Evolutionary conservation across 768 basidiomycete genomes (phyloP).

Genomic region (Suillus spraguei): DNA sequence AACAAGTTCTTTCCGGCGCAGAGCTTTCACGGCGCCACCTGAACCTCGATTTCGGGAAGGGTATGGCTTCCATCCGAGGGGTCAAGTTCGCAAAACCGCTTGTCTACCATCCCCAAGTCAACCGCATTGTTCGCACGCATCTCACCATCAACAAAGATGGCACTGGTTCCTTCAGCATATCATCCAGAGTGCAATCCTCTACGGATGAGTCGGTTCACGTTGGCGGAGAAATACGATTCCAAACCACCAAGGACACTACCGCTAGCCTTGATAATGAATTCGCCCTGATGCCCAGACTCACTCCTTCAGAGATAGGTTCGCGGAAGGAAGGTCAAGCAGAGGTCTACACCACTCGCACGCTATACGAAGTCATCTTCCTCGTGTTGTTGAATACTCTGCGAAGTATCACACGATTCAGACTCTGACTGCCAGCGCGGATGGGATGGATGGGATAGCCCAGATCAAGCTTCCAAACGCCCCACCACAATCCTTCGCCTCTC

Average conservation of each 20-base stretch:
- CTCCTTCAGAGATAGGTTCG: slow-evolving; percentile 34
- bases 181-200: slow-evolving; percentile 39
- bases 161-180: slow-evolving; percentile 47
- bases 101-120: slow-evolving; percentile 41
- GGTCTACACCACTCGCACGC: slow-evolving; percentile 54
- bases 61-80: slow-evolving; percentile 40
- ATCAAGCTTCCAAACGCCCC: slow-evolving; percentile 42
- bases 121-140: slow-evolving; percentile 39
- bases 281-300: slow-evolving; percentile 37
- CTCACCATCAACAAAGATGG: slow-evolving; percentile 40
- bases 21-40: slow-evolving; percentile 38
- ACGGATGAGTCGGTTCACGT: slow-evolving; percentile 42
- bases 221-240: slow-evolving; percentile 48
- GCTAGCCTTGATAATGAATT: slow-evolving; percentile 42
- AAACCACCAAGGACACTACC: slow-evolving; percentile 31
- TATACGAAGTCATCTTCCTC: slow-evolving; percentile 70
- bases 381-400: slow-evolving; percentile 63
- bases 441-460: slow-evolving; percentile 53
- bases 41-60: slow-evolving; percentile 34
- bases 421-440: slow-evolving; percentile 49
- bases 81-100: slow-evolving; percentile 58
- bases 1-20: slow-evolving; percentile 53
- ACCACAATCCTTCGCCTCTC: slow-evolving; percentile 40
- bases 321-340: slow-evolving; percentile 35
- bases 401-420: slow-evolving; percentile 60